Conservation (phyloP, 2,329 filamentous ascomycete species). For the Colletotrichum caudatum region DNA sequence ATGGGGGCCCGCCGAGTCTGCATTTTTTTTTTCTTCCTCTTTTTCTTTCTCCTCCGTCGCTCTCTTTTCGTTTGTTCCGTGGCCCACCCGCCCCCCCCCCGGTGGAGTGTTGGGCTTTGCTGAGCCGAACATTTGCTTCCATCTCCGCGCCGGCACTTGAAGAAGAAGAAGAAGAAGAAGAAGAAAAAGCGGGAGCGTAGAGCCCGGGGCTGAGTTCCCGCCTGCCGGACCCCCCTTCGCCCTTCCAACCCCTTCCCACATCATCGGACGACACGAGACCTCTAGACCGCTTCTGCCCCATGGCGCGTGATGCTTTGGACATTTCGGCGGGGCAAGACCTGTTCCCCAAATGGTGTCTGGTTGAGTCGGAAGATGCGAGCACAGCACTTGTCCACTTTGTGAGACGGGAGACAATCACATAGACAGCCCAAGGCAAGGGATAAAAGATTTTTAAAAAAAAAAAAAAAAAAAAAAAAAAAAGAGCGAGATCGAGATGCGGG, state of each 20-base stretch:
- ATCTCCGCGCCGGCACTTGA: conserved; percentile 30
- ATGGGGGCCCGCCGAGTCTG: not conserved
- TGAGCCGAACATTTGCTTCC: not conserved
- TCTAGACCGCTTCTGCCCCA: conserved; percentile 20
- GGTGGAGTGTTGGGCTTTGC: not conserved
- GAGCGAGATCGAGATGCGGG: conserved; percentile 1
- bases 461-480: too few relatives aligned
- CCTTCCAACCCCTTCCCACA: conserved; percentile 4
- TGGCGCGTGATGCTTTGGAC: conserved; percentile 10
- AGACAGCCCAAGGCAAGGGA: not conserved
- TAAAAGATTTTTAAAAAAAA: not conserved
- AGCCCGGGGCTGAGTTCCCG: conserved; percentile 35
- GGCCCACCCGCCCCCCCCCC: not conserved
- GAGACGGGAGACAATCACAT: not conserved
- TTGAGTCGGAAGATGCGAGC: not conserved
- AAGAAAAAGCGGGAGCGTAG: not conserved
- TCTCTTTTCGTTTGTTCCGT: not conserved
- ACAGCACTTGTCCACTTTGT: not conserved
- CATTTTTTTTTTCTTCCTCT: not conserved
- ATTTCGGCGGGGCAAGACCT: not conserved
- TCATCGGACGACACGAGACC: conserved; percentile 24
- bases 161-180: too few relatives aligned
- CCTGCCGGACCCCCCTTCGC: not conserved
- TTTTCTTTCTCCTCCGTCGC: too few relatives aligned
- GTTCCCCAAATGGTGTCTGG: not conserved